These are phyloP conservation scores for Bremia lactucae DNA, from an alignment of 352 stramenopile genomes.

Conservation along the genomic window DNA sequence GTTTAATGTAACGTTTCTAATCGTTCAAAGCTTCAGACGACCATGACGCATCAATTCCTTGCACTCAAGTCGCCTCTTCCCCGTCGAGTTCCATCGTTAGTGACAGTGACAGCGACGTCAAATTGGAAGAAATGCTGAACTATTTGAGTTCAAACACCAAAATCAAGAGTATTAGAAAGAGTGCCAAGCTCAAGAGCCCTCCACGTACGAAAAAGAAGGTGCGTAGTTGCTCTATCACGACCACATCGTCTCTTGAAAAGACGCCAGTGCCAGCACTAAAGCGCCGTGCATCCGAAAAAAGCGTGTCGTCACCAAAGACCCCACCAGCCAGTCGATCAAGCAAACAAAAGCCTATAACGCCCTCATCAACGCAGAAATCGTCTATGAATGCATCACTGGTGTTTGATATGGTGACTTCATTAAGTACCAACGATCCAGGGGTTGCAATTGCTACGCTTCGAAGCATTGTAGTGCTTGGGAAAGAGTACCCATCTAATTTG, in stretches of 20 bases:
- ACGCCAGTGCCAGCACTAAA: constrained; percentile 15
- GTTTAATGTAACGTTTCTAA: not conserved
- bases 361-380: constrained; percentile 43
- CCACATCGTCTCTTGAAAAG: constrained; percentile 13
- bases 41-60: constrained; percentile 5
- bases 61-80: constrained; percentile 5
- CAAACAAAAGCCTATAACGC: constrained; percentile 49
- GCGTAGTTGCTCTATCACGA: constrained; percentile 12
- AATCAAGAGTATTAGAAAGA: too few species aligned
- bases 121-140: constrained; percentile 20
- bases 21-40: constrained; percentile 10
- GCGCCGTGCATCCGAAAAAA: constrained; percentile 18
- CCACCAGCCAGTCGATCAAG: constrained; percentile 6
- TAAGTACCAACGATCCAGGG: constrained; percentile 76
- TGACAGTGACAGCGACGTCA: constrained; percentile 23
- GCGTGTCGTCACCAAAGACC: constrained; percentile 5
- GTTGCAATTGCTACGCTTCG: constrained; percentile 64
- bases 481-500: constrained; percentile 73
- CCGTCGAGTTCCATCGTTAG: constrained; percentile 12
- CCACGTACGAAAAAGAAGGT: constrained; percentile 7
- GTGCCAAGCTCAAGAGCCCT: too few species aligned
- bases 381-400: constrained; percentile 76
- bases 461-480: constrained; percentile 74
- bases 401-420: constrained; percentile 74
- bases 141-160: constrained; percentile 2